Evolutionary conservation across 2,329 filamentous ascomycete genomes (phyloP), one percentile per base, ranked within the genome.

Genomic region (Parascedosporium putredinis): DNA sequence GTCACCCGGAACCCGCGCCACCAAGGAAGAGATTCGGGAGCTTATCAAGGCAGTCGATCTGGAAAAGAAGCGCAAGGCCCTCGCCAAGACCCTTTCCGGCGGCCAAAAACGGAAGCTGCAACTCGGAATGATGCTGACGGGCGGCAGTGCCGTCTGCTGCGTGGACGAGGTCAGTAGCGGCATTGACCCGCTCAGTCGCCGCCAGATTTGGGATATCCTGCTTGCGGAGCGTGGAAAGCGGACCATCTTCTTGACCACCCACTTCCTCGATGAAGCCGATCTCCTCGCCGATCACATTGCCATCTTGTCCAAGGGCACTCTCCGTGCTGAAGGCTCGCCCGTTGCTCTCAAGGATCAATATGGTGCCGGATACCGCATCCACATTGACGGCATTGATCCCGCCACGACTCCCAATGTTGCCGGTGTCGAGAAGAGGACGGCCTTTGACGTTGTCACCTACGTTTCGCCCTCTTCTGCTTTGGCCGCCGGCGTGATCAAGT

Each of bases 171-270:
- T 95, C 12, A 90, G 85, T 34, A 89, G 84, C 52, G 91, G 90
- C 12, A 74, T 96, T 18, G 90, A 96, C 60, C 89, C 91, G 0
- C 70, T 96, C 1, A 90, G 86, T 18, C 76, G 91, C 50, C 73
- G 89, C 24, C 95, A 95, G 67, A 87, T 96, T 22, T 96, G 90
- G 90, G 88, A 95, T 57, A 96, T 96, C 52, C 71, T 96, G 20
- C 72, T 95, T 10, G 85, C 85, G 1, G 89, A 95, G 64, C 80
- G 90, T 51, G 89, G 88, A 18, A 75, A 75, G 52, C 74, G 90
- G 38, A 95, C 90, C 0, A 86, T 95, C 57, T 79, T 96, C 38
- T 66, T 96, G 51, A 96, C 90, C 0, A 96, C 90, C 0, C 91
- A 96, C 63, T 96, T 95, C 64, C 73, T 96, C 7, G 91, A 96